Conservation (phyloP, 2,329 filamentous ascomycete genomes). For the Tolypocladium guangdongense region DNA sequence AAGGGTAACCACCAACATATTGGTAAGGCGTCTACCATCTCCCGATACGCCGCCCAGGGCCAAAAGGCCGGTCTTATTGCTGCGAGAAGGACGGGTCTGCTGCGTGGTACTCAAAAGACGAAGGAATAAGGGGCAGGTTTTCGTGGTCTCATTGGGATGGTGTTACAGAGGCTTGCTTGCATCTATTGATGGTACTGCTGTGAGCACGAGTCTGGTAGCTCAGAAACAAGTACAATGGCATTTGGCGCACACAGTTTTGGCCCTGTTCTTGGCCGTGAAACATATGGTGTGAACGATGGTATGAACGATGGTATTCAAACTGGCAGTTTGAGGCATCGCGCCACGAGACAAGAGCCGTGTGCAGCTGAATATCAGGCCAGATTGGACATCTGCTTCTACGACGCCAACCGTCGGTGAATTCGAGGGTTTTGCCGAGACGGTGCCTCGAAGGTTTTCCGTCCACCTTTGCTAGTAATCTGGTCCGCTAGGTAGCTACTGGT, state of each 20-base stretch:
- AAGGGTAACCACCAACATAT: constrained; percentile 99
- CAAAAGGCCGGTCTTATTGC: constrained; percentile 99
- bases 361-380: neutral
- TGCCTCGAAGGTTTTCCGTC: too few relatives aligned
- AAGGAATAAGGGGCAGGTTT: constrained; percentile 68
- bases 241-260: constrained; percentile 34
- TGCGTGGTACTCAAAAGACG: constrained; percentile 99
- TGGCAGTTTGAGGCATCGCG: neutral
- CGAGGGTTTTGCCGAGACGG: neutral
- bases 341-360: too few relatives aligned
- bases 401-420: neutral
- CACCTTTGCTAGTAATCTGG: neutral
- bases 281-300: too few relatives aligned
- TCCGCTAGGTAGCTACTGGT: too few relatives aligned
- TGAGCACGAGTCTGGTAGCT: constrained; percentile 37
- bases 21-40: constrained; percentile 99
- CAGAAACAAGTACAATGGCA: constrained; percentile 37
- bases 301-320: too few relatives aligned
- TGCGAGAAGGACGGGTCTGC: constrained; percentile 97
- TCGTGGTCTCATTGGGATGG: constrained; percentile 51
- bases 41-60: constrained; percentile 92
- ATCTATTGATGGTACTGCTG: constrained; percentile 43
- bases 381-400: neutral
- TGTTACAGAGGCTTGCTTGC: constrained; percentile 53
- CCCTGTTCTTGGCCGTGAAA: constrained; percentile 8